phyloP scores from a whole-genome alignment of 768 basidiomycete genomes.

The Porphyrellus cyaneotinctus region DNA sequence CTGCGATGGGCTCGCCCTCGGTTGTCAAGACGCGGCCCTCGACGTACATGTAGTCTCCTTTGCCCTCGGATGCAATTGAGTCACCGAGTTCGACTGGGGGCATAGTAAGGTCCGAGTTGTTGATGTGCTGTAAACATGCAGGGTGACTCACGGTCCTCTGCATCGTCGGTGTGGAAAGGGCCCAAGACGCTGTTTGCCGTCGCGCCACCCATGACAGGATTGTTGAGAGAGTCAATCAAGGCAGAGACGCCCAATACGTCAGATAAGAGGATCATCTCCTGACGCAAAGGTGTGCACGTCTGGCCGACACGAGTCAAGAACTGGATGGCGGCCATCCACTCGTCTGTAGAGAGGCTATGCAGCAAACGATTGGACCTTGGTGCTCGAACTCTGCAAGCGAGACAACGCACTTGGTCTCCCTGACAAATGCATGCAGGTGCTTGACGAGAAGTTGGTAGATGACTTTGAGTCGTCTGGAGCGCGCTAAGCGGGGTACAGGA shows the following conservation, averaged over 20 bases:
- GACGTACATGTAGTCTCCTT: slow-evolving; percentile 80
- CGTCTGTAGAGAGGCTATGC: slow-evolving; percentile 65
- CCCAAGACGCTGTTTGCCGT: slow-evolving; percentile 79
- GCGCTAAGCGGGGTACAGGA: neutral
- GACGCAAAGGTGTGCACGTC: slow-evolving; percentile 63
- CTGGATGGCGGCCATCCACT: slow-evolving; percentile 79
- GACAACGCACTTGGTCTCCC: slow-evolving; percentile 54
- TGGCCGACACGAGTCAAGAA: slow-evolving; percentile 77
- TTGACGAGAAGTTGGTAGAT: slow-evolving; percentile 50
- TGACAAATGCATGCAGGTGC: slow-evolving; percentile 72
- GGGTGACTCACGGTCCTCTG: slow-evolving; percentile 54
- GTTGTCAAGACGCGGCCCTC: slow-evolving; percentile 62
- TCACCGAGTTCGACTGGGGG: slow-evolving; percentile 58
- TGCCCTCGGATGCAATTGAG: slow-evolving; percentile 82
- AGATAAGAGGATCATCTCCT: slow-evolving; percentile 85
- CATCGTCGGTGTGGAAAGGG: slow-evolving; percentile 79
- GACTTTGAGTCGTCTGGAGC: slow-evolving; percentile 40
- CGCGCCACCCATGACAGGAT: slow-evolving; percentile 54
- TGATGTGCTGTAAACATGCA: neutral
- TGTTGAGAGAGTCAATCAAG: slow-evolving; percentile 72
- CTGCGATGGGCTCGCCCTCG: slow-evolving; percentile 59
- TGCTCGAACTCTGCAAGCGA: neutral
- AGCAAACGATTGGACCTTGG: neutral
- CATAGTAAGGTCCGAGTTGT: neutral
- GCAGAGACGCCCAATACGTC: slow-evolving; percentile 76